Percentiles rank a stretch among this genome's conserved stretches.
phyloP scores from a whole-genome alignment of 495 filamentous ascomycete species.

The Trichocladium antarcticum region DNA sequence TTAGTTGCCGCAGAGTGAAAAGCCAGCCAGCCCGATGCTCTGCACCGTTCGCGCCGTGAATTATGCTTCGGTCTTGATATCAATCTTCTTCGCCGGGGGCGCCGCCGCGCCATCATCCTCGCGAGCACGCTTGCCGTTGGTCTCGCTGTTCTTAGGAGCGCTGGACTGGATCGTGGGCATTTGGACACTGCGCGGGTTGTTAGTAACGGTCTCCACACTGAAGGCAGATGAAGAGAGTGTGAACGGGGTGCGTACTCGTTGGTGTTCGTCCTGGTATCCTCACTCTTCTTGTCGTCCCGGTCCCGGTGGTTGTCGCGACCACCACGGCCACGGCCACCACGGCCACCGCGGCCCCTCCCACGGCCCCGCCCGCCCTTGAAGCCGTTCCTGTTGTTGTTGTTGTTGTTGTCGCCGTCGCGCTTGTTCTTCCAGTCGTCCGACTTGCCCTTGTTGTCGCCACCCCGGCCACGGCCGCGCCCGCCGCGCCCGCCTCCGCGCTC shows the following conservation, averaged over 20 bases:
- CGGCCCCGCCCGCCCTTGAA: slow-evolving; percentile 40
- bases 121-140: slow-evolving; percentile 35
- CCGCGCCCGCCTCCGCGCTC: slow-evolving; percentile 26
- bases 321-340: slow-evolving; percentile 30
- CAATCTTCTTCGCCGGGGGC: slow-evolving; percentile 41
- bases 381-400: slow-evolving; percentile 45
- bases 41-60: not conserved
- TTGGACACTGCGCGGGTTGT: slow-evolving; percentile 18
- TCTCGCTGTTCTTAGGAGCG: slow-evolving; percentile 21
- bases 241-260: slow-evolving; percentile 17
- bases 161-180: slow-evolving; percentile 19
- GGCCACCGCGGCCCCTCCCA: slow-evolving; percentile 30
- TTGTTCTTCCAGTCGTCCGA: slow-evolving; percentile 39
- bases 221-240: not conserved
- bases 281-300: slow-evolving; percentile 20
- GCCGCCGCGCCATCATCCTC: slow-evolving; percentile 30
- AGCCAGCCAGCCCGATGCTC: not conserved
- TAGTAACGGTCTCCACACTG: slow-evolving; percentile 9
- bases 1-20: not conserved
- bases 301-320: slow-evolving; percentile 22
- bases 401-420: slow-evolving; percentile 46
- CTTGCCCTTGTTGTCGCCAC: slow-evolving; percentile 46
- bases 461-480: slow-evolving; percentile 23
- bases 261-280: slow-evolving; percentile 9
- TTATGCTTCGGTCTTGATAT: slow-evolving; percentile 30